These are phyloP conservation scores for Linnemannia exigua DNA, from an alignment of 192 early-diverging fungal species.

Conservation along the genomic window DNA sequence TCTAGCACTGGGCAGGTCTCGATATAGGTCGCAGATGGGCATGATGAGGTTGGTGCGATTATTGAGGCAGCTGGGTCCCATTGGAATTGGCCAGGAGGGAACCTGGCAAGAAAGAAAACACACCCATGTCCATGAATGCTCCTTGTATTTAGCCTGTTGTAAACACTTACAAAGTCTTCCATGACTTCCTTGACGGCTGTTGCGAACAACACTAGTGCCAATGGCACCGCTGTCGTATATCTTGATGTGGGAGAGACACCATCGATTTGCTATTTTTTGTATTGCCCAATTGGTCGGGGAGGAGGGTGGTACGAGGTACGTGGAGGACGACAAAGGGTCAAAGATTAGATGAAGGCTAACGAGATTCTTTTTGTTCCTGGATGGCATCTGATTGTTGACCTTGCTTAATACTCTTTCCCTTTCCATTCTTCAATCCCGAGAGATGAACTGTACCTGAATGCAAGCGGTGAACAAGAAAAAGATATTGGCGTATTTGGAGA, in stretches of 20 bases:
- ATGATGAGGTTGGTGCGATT: background rate
- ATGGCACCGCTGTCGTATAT: constrained; percentile 87
- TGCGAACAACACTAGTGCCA: constrained; percentile 87
- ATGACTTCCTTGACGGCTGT: constrained; percentile 95
- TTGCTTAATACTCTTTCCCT: background rate
- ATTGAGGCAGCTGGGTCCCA: background rate
- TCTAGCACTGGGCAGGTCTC: background rate
- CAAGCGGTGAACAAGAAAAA: constrained; percentile 98
- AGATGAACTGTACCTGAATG: constrained; percentile 78
- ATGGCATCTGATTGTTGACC: background rate
- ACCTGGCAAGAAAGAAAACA: background rate
- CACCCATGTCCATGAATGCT: background rate
- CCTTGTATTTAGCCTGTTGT: constrained; percentile 1
- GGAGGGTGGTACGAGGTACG: background rate
- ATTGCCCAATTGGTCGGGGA: background rate
- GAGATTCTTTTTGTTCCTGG: background rate
- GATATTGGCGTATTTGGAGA: constrained; percentile 98
- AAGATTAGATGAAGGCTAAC: constrained; percentile 2
- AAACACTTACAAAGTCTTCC: constrained; percentile 82
- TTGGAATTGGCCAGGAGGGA: constrained; percentile 11
- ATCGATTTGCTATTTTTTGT: constrained; percentile 85
- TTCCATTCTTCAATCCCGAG: background rate
- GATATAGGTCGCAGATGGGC: background rate
- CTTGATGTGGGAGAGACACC: constrained; percentile 94
- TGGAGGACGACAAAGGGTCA: background rate